Conservation (phyloP, 2,329 filamentous ascomycete species). For the Pseudopithomyces chartarum region DNA sequence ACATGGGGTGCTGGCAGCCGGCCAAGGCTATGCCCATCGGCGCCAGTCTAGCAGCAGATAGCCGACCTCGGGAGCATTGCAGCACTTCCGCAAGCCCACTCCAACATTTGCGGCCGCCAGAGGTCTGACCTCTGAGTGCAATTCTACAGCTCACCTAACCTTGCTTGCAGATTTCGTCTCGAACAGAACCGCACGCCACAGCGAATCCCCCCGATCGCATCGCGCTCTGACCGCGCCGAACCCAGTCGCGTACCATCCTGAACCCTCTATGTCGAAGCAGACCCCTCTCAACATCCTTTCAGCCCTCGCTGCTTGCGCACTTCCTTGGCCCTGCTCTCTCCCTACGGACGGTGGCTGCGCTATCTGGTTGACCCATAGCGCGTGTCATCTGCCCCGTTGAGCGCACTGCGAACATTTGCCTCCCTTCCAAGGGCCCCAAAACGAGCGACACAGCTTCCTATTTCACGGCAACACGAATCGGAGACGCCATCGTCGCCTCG, state of each 20-base stretch:
- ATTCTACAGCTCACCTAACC: not conserved
- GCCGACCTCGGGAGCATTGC: conserved; percentile 14
- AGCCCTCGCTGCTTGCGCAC: conserved; percentile 8
- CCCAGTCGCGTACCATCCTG: conserved; percentile 1
- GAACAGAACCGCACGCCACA: not conserved
- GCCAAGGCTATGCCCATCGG: conserved; percentile 3
- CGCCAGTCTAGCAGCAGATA: conserved; percentile 7
- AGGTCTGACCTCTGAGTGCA: not conserved
- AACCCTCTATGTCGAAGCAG: conserved; percentile 24
- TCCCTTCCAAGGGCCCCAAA: not conserved
- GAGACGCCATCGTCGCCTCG: conserved; percentile 1
- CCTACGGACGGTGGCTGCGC: conserved; percentile 10
- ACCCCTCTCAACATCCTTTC: conserved; percentile 4
- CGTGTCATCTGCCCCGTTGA: conserved; percentile 5
- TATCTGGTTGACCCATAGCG: not conserved
- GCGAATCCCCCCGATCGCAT: not conserved
- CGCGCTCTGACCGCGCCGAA: conserved; percentile 10
- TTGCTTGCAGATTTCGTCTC: not conserved
- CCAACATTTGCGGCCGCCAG: not conserved
- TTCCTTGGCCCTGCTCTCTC: conserved; percentile 1
- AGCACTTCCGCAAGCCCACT: conserved; percentile 13
- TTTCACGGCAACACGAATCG: not conserved
- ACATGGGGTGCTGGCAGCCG: not conserved
- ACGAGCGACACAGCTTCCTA: not conserved
- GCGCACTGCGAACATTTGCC: conserved; percentile 5